Percentiles rank a stretch among this genome's conserved stretches.
Conservation (phyloP, 2,329 filamentous ascomycete genomes). For the Colletotrichum aenigma region DNA sequence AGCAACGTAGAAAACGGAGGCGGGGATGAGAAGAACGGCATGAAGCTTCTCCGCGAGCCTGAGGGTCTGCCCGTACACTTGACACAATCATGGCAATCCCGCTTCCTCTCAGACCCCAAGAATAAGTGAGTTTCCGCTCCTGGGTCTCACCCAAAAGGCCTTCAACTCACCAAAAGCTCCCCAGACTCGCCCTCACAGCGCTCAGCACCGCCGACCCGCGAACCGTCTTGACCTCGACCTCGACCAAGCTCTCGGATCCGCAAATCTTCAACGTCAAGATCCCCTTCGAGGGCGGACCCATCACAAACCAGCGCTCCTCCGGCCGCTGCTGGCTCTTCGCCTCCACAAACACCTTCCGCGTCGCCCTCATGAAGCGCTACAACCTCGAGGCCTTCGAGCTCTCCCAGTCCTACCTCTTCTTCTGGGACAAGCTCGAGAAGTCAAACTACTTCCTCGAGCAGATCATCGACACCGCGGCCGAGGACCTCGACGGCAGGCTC, state of each 20-base stretch:
- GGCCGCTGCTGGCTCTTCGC: slow-evolving; percentile 94
- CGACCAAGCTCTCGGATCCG: slow-evolving; percentile 68
- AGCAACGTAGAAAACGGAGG: slow-evolving; percentile 50
- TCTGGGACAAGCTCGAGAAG: slow-evolving; percentile 94
- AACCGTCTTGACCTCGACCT: slow-evolving; percentile 67
- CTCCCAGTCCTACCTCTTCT: slow-evolving; percentile 88
- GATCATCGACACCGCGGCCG: slow-evolving; percentile 73
- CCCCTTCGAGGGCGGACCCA: slow-evolving; percentile 78
- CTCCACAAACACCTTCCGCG: slow-evolving; percentile 86
- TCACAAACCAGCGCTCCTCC: slow-evolving; percentile 83
- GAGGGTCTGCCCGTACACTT: slow-evolving; percentile 55
- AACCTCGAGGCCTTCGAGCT: slow-evolving; percentile 80
- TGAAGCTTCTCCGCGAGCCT: slow-evolving; percentile 39
- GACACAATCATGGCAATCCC: slow-evolving; percentile 63
- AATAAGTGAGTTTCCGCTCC: slow-evolving; percentile 54
- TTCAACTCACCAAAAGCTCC: not conserved
- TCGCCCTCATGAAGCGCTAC: slow-evolving; percentile 87
- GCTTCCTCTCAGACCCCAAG: slow-evolving; percentile 67
- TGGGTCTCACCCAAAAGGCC: not conserved
- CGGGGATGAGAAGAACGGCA: slow-evolving; percentile 56
- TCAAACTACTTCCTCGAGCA: slow-evolving; percentile 89
- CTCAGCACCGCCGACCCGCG: slow-evolving; percentile 71
- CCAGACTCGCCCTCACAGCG: slow-evolving; percentile 75
- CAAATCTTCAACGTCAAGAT: slow-evolving; percentile 87
- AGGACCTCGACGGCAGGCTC: slow-evolving; percentile 74